phyloP scores from a whole-genome alignment of 2,329 filamentous ascomycete species.

The Coniochaeta prunicola region DNA sequence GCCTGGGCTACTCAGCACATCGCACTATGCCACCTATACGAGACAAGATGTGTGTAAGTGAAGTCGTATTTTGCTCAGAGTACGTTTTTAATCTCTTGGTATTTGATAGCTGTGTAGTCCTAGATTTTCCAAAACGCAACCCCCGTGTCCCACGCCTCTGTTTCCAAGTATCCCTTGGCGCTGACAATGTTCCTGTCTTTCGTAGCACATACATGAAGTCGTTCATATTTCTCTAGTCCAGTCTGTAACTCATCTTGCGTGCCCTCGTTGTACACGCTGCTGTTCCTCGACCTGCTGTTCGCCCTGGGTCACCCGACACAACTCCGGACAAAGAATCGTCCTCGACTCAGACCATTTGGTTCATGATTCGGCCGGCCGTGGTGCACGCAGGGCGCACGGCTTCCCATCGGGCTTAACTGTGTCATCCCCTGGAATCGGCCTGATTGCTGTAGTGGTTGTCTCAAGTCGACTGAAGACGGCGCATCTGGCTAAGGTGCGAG shows the following conservation, averaged over 20 bases:
- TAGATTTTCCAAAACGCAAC: neutral
- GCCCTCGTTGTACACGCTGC: no score
- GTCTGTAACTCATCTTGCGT: neutral
- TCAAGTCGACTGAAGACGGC: neutral
- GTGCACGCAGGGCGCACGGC: no score
- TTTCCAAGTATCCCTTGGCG: neutral
- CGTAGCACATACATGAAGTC: neutral
- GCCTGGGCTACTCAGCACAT: no score
- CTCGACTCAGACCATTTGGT: no score
- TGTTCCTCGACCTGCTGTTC: no score
- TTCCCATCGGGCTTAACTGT: no score
- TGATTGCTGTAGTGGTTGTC: neutral
- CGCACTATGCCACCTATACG: neutral
- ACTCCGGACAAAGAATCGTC: no score
- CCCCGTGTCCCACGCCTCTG: neutral
- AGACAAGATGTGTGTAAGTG: neutral
- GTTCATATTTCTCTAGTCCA: neutral
- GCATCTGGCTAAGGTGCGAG: neutral
- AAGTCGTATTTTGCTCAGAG: neutral
- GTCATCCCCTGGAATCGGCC: neutral
- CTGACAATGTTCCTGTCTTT: neutral
- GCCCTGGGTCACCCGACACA: no score
- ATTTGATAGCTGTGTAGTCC: neutral
- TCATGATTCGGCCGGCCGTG: no score
- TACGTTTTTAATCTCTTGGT: neutral